These are phyloP conservation scores for Clonostachys sp. DNA, from an alignment of 2,329 filamentous ascomycete genomes.

Conservation along the genomic window DNA sequence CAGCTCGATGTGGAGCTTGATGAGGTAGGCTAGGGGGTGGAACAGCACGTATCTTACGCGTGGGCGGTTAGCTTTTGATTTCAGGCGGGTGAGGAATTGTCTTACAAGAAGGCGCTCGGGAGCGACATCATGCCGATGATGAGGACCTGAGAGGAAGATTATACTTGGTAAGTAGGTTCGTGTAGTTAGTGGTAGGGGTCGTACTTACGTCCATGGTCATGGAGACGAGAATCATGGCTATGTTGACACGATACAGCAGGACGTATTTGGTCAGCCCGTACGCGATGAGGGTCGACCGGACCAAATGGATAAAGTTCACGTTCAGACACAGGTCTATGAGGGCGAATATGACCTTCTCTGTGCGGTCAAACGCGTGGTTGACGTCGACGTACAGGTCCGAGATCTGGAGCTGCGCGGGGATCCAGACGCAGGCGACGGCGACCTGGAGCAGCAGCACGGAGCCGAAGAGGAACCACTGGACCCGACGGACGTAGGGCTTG, in stretches of 20 bases:
- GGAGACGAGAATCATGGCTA: conserved; percentile 14
- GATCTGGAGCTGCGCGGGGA: conserved; percentile 42
- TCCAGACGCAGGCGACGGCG: conserved; percentile 49
- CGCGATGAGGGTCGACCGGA: conserved; percentile 36
- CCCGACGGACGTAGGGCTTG: conserved; percentile 19
- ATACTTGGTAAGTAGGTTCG: too few relatives aligned
- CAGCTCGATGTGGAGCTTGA: conserved; percentile 47
- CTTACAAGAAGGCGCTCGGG: conserved; percentile 15
- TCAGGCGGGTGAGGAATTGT: too few relatives aligned
- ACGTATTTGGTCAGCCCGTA: conserved; percentile 44
- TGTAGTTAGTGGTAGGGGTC: too few relatives aligned
- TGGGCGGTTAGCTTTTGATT: neutral
- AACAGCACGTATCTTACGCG: conserved; percentile 16
- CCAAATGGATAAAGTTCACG: conserved; percentile 40
- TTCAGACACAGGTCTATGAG: conserved; percentile 43
- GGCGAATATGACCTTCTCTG: conserved; percentile 45
- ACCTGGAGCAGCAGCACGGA: conserved; percentile 44
- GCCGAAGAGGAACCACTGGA: conserved; percentile 38
- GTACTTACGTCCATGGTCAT: conserved; percentile 13
- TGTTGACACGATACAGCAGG: conserved; percentile 28
- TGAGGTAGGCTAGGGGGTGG: conserved; percentile 40
- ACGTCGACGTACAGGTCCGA: conserved; percentile 31
- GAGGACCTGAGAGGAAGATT: conserved; percentile 4
- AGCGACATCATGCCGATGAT: conserved; percentile 19
- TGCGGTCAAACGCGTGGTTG: conserved; percentile 47